Conservation (phyloP, 768 basidiomycete species). For the Xerocomus potaroensis region DNA sequence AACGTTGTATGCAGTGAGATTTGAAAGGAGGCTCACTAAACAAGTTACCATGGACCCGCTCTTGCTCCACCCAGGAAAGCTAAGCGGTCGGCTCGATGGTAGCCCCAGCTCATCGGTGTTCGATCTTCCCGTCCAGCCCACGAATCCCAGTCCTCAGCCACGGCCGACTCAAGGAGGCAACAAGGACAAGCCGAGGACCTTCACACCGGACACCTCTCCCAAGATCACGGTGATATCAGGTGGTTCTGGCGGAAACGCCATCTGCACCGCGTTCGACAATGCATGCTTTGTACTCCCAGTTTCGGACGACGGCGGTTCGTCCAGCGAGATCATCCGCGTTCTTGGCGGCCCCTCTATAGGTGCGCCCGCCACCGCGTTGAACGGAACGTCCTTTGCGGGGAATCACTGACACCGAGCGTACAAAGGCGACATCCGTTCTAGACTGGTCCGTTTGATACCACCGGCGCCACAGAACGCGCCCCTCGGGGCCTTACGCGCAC, state of each 20-base stretch:
- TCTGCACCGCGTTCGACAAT: constrained; percentile 76
- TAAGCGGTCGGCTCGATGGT: constrained; percentile 15
- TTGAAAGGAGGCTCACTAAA: too few species aligned
- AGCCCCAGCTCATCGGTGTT: constrained; percentile 75
- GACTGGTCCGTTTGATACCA: constrained; percentile 86
- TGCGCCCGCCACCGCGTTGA: constrained; percentile 27
- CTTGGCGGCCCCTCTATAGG: constrained; percentile 85
- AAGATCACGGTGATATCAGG: constrained; percentile 81
- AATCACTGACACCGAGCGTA: constrained; percentile 3
- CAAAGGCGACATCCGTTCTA: constrained; percentile 82
- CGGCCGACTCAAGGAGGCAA: constrained; percentile 12
- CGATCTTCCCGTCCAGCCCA: constrained; percentile 56
- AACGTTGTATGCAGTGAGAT: too few species aligned
- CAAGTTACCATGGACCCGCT: constrained; percentile 15
- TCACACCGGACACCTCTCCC: constrained; percentile 14
- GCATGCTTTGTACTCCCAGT: constrained; percentile 88
- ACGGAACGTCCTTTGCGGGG: constrained; percentile 4
- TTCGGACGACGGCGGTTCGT: constrained; percentile 94
- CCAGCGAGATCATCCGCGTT: constrained; percentile 90
- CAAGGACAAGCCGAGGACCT: background rate
- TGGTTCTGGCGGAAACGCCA: constrained; percentile 91
- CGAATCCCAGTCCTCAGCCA: constrained; percentile 18
- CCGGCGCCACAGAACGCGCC: constrained; percentile 53
- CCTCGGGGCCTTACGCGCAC: constrained; percentile 65
- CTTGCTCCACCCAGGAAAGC: constrained; percentile 9